Percentiles rank a stretch among this genome's conserved stretches.
Evolutionary conservation across 2,329 filamentous ascomycete genomes (phyloP).

Genomic region (Sclerotinia minor): DNA sequence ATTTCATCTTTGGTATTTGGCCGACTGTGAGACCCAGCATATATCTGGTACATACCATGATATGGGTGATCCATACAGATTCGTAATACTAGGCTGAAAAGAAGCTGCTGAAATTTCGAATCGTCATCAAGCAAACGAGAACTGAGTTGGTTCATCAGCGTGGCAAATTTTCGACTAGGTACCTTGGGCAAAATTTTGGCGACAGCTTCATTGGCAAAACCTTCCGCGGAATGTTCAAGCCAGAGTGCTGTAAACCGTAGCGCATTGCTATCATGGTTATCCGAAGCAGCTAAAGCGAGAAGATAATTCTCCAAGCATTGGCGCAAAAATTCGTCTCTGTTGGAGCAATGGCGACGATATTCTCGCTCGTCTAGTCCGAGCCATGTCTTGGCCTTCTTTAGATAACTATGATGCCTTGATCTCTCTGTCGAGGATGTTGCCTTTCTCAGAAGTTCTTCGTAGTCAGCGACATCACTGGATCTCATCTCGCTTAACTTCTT

Average conservation of each 20-base stretch:
- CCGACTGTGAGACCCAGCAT: slow-evolving; percentile 72
- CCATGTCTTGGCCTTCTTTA: slow-evolving; percentile 79
- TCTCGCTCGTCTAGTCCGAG: slow-evolving; percentile 88
- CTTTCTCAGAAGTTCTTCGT: slow-evolving; percentile 58
- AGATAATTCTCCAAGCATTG: slow-evolving; percentile 93
- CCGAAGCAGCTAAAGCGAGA: slow-evolving; percentile 77
- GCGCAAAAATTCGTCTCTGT: slow-evolving; percentile 78
- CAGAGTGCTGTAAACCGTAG: slow-evolving; percentile 92
- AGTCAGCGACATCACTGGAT: slow-evolving; percentile 73
- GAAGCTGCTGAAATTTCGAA: slow-evolving; percentile 71
- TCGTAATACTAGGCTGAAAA: slow-evolving; percentile 71
- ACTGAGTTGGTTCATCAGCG: slow-evolving; percentile 92
- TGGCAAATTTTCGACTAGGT: slow-evolving; percentile 86
- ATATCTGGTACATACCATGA: slow-evolving; percentile 96
- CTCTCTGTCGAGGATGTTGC: slow-evolving; percentile 50
- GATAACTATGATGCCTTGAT: slow-evolving; percentile 58
- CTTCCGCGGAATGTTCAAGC: slow-evolving; percentile 81
- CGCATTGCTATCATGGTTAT: slow-evolving; percentile 85
- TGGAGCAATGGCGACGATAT: slow-evolving; percentile 73
- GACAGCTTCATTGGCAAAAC: slow-evolving; percentile 76
- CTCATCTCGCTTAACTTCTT: slow-evolving; percentile 79
- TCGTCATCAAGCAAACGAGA: slow-evolving; percentile 79
- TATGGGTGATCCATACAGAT: slow-evolving; percentile 94
- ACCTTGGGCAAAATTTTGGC: slow-evolving; percentile 68
- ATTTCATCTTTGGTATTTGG: slow-evolving; percentile 71